Conservation (phyloP, 441 rosid species). For the Rhodomyrtus psidioides region DNA sequence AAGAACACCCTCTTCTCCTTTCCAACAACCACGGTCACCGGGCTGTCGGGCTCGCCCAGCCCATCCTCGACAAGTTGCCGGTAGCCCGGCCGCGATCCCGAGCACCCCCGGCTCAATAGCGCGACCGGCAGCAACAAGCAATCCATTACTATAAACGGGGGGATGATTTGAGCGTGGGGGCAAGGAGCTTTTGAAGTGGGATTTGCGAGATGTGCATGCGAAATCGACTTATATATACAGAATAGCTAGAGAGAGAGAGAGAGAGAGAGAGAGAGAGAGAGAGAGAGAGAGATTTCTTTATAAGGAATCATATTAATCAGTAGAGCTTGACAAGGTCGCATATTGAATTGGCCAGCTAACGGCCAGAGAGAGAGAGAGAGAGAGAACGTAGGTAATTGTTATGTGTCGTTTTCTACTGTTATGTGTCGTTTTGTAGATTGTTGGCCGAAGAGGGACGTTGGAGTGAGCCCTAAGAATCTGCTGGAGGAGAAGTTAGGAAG, state of each 20-base stretch:
- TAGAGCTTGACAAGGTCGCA: neutral
- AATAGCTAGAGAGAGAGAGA: neutral
- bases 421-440: neutral
- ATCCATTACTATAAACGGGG: constrained; percentile 29
- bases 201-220: neutral
- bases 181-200: neutral
- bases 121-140: constrained; percentile 57
- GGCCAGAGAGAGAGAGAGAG: neutral
- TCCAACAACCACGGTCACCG: constrained; percentile 64
- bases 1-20: constrained; percentile 60
- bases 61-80: constrained; percentile 15
- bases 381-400: neutral
- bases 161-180: neutral
- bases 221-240: neutral
- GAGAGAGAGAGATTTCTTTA: neutral
- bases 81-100: constrained; percentile 32
- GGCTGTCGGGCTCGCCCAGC: constrained; percentile 8
- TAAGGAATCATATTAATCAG: neutral
- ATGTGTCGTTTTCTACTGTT: neutral
- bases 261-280: neutral
- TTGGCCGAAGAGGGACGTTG: neutral
- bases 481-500: neutral
- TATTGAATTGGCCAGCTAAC: constrained; percentile 32
- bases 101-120: constrained; percentile 27
- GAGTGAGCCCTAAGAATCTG: neutral